Evolutionary conservation across 495 filamentous ascomycete genomes (phyloP).

Genomic region (Cladorrhinum samala): DNA sequence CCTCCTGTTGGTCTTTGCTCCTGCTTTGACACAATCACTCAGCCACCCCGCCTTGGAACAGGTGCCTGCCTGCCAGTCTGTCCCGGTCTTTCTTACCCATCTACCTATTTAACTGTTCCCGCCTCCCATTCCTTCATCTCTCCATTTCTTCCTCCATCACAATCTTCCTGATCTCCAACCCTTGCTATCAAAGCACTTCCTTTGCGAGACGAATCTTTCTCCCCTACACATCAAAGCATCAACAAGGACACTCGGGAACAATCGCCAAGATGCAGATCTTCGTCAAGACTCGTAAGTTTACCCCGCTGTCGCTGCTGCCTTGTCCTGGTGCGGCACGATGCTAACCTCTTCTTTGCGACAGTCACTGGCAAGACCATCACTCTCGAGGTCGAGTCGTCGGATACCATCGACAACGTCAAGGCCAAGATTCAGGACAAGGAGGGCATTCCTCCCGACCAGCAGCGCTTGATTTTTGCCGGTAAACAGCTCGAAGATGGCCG

Average conservation of each 20-base stretch:
- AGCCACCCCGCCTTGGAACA: slow-evolving; percentile 24
- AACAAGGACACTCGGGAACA: background rate
- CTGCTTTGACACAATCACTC: slow-evolving; percentile 26
- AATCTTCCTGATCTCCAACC: slow-evolving; percentile 10
- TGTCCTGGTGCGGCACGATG: background rate
- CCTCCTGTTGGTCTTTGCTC: slow-evolving; percentile 31
- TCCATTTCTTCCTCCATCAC: slow-evolving; percentile 7
- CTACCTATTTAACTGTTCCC: slow-evolving; percentile 21
- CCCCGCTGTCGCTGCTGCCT: slow-evolving; percentile 12
- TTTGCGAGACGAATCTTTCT: background rate
- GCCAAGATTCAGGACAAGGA: slow-evolving; percentile 99
- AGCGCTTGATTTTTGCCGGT: slow-evolving; percentile 96
- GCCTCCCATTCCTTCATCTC: slow-evolving; percentile 12
- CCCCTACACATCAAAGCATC: slow-evolving; percentile 20
- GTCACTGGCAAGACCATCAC: slow-evolving; percentile 99
- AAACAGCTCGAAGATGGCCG: slow-evolving; percentile 98
- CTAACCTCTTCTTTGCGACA: slow-evolving; percentile 28
- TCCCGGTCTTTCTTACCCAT: slow-evolving; percentile 31
- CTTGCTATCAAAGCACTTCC: slow-evolving; percentile 22
- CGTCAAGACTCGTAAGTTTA: slow-evolving; percentile 84
- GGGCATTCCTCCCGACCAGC: slow-evolving; percentile 95
- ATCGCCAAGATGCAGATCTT: slow-evolving; percentile 82
- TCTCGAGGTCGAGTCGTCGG: slow-evolving; percentile 94
- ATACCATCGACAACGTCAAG: slow-evolving; percentile 99
- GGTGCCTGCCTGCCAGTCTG: slow-evolving; percentile 32